Evolutionary conservation across 495 filamentous ascomycete species (phyloP), one percentile per base, ranked within the genome.

Genomic region (Massariosphaeria phaeospora): DNA sequence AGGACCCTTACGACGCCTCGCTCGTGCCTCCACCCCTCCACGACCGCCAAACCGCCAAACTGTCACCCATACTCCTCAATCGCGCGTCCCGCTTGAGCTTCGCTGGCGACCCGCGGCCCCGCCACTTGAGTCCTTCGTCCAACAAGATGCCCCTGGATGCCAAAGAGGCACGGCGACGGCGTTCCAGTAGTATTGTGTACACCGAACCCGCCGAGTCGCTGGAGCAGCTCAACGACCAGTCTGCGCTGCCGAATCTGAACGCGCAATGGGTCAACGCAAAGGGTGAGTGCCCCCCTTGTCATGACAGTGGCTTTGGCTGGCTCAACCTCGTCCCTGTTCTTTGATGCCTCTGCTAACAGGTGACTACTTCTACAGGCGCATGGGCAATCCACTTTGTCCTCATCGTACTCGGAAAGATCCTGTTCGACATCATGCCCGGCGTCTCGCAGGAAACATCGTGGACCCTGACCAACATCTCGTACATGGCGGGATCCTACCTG

Each of bases 251-350:
- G 26, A 98, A 98, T 64, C 70, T 96, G 68, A 98, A 98, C 75
- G 88, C 93, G 60, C 85, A 95, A 72, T 98, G 93, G 93, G 93
- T 96, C 58, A 96, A 98, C 73, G 88, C 89, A 57, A 98, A 98
- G 78, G 93, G 93, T 97, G 74, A 67, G 82, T 71, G 8, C 21
- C 5, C 12, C 24, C 4, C 26, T 17, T 43, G 21, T 26, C 20
- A n/a, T n/a, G n/a, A n/a, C n/a, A n/a, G n/a, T n/a, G n/a, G n/a
- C n/a, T n/a, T n/a, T n/a, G n/a, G n/a, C n/a, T n/a, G n/a, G n/a
- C n/a, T n/a, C n/a, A n/a, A n/a, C n/a, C n/a, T n/a, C n/a, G n/a
- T n/a, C n/a, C n/a, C n/a, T n/a, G n/a, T n/a, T n/a, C n/a, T n/a
- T n/a, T n/a, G n/a, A n/a, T n/a, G n/a, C n/a, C n/a, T n/a, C n/a